A percentile compares a stretch with the other conserved stretches of the same genome.
These are phyloP conservation scores for Flaveria brownii DNA, from an alignment of 129 eudicot genomes.

Conservation along the genomic window DNA sequence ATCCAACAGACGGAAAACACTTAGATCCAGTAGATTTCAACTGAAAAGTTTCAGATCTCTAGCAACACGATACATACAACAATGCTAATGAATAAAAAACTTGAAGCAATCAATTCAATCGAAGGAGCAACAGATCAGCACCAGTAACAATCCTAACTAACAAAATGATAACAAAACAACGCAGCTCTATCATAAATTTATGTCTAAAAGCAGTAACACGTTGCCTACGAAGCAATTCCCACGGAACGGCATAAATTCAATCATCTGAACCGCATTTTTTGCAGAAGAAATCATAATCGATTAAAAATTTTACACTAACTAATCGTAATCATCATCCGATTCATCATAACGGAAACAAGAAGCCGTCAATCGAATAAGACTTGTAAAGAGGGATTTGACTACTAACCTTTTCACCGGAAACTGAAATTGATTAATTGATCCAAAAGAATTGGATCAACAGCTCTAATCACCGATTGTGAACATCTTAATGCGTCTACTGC, in stretches of 20 bases:
- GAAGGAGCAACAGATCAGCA: constrained; percentile 29
- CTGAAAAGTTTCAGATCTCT: not conserved
- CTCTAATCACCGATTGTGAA: not conserved
- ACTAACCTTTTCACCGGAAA: constrained; percentile 23
- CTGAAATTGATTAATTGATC: not conserved
- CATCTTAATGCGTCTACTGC: not conserved
- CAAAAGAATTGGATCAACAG: not conserved
- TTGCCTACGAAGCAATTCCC: not conserved
- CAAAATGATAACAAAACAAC: not conserved
- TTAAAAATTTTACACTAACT: not conserved
- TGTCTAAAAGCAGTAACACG: not conserved
- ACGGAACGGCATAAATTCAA: not conserved
- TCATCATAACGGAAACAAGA: not conserved
- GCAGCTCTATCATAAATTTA: not conserved
- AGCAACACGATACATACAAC: constrained; percentile 16
- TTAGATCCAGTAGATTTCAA: not conserved
- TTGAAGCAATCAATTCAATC: not conserved
- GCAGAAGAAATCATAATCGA: not conserved
- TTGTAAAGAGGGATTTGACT: not conserved
- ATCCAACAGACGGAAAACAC: not conserved
- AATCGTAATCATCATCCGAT: not conserved
- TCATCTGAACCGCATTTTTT: not conserved
- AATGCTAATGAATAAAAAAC: not conserved
- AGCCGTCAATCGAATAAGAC: constrained; percentile 5
- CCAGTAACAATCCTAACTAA: not conserved